phyloP scores from a whole-genome alignment of 2,329 filamentous ascomycete genomes.

The Aspergillus ochraceoroseus region DNA sequence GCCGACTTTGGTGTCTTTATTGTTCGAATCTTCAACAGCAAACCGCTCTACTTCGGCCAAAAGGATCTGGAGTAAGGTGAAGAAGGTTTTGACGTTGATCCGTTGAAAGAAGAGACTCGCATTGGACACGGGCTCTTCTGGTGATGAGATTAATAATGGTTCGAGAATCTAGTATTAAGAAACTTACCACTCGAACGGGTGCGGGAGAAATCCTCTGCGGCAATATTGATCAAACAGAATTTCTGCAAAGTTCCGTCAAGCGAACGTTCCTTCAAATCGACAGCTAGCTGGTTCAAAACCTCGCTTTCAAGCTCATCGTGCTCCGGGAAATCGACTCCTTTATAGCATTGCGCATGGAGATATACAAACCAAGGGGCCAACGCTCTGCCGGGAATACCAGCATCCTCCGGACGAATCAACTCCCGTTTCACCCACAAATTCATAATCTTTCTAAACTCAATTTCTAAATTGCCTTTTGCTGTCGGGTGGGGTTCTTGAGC shows the following conservation, averaged over 20 bases:
- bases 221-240: slow-evolving; percentile 79
- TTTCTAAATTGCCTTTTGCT: slow-evolving; percentile 69
- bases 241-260: slow-evolving; percentile 65
- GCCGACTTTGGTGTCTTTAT: slow-evolving; percentile 36
- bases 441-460: slow-evolving; percentile 67
- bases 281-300: slow-evolving; percentile 70
- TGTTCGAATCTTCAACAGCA: slow-evolving; percentile 47
- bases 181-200: slow-evolving; percentile 55
- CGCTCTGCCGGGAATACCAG: slow-evolving; percentile 50
- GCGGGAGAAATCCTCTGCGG: slow-evolving; percentile 69
- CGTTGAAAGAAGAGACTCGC: slow-evolving; percentile 60
- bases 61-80: slow-evolving; percentile 64
- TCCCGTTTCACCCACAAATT: slow-evolving; percentile 54
- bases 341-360: slow-evolving; percentile 78
- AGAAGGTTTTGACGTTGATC: slow-evolving; percentile 73
- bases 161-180: slow-evolving; percentile 9
- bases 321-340: slow-evolving; percentile 66
- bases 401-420: slow-evolving; percentile 48
- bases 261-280: slow-evolving; percentile 64
- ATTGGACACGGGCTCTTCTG: slow-evolving; percentile 49
- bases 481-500: slow-evolving; percentile 69
- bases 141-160: slow-evolving; percentile 16
- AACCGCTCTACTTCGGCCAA: slow-evolving; percentile 63
- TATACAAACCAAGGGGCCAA: slow-evolving; percentile 78
- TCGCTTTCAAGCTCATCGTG: slow-evolving; percentile 80